Base-by-base conservation (phyloP, 768 basidiomycete species). In the Phaffia australis region DNA sequence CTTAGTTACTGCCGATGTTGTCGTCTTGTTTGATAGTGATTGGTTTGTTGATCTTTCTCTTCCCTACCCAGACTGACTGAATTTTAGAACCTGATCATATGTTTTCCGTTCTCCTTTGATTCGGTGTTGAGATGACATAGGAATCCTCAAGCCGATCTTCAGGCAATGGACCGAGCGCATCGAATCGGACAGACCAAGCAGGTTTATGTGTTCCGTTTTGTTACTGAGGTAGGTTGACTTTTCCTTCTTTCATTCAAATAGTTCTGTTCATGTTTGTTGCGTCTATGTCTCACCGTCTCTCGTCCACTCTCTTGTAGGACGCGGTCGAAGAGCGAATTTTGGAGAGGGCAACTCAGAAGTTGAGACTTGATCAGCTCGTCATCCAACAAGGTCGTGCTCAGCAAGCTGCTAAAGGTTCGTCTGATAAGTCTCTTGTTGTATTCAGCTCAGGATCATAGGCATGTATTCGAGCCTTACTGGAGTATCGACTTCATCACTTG, bases 91-190 rank as follows among this genome's bases (percentile, higher is more conserved):
- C 35, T 42, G 35, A 42, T 42, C 6, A 11, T 11, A 42, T 4
- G 11, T 42, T 42, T 11, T 42, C 35, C 56, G 4, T 32, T 15
- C 46, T n/a, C 15, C 69, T 42, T 15, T 19, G 52, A 6, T 18
- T 4, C 19, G 15, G 35, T 11, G 35, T 42, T 42, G 35, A 11
- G 4, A 42, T 42, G 35, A 42, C 4, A 42, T 70, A 90, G 87
- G 91, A 99, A 98, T 76, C 94, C 95, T 1, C 95, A 99, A 78
- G 95, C 94, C 1, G 95, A 99, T 79, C 77, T 99, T 56, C 95
- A 99, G 75, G 95, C 95, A 5, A 97, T 95, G 94, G 92, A 98
- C 74, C 88, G 91, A 65, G 93, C 93, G 0, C 92, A 94, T 78
- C 88, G 91, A 65, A 94, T 94, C 69, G 92, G 92, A 3, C 92